Evolutionary conservation across 148 eudicot genomes (phyloP).

Genomic region (Vaccinium darrowii): DNA sequence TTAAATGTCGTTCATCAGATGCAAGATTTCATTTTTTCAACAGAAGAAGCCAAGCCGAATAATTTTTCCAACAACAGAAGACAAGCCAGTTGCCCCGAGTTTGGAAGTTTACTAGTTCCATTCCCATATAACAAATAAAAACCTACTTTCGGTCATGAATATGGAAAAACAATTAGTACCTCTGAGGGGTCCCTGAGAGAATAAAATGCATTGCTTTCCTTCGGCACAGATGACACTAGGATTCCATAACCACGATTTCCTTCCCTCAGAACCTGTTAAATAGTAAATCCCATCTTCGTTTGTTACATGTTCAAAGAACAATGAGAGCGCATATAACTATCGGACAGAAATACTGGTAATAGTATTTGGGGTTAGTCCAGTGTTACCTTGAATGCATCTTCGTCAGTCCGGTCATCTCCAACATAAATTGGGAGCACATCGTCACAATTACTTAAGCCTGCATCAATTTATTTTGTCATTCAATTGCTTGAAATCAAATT

Average conservation of each 20-base stretch:
- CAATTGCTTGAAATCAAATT: neutral
- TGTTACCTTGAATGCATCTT: conserved; percentile 94
- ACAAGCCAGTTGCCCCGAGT: neutral
- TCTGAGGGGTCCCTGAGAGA: conserved; percentile 87
- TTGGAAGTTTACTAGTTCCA: neutral
- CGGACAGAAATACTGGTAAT: neutral
- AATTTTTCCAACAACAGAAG: neutral
- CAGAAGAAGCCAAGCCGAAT: too few relatives aligned
- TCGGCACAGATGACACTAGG: conserved; percentile 73
- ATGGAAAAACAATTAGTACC: conserved; percentile 37
- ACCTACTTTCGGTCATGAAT: neutral
- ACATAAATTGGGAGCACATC: conserved; percentile 91
- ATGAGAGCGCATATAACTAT: neutral
- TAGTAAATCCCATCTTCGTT: neutral
- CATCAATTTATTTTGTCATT: conserved; percentile 3
- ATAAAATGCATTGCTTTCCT: conserved; percentile 85
- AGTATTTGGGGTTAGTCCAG: neutral
- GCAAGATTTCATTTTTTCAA: too few relatives aligned
- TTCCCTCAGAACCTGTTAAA: conserved; percentile 67
- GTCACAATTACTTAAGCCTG: conserved; percentile 62
- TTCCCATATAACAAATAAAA: neutral
- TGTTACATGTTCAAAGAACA: neutral
- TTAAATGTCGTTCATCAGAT: too few relatives aligned
- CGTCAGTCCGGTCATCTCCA: conserved; percentile 98
- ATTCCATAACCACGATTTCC: conserved; percentile 78